Conservation (phyloP, 2,329 filamentous ascomycete species). For the Alternaria solani region DNA sequence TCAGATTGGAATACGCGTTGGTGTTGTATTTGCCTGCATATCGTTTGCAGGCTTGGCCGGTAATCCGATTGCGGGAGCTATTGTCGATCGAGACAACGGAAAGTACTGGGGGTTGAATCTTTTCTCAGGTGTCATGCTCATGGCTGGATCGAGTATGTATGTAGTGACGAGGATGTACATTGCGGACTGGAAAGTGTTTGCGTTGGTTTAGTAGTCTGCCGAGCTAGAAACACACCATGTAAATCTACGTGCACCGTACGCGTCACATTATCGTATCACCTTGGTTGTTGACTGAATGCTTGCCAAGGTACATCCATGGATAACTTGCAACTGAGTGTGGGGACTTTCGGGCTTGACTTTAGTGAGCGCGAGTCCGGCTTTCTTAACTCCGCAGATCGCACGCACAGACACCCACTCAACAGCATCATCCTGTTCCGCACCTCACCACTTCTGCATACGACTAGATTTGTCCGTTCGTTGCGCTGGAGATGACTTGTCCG, state of each 20-base stretch:
- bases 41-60: constrained; percentile 59
- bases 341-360: too few species aligned
- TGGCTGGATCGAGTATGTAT: constrained; percentile 52
- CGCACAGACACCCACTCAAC: background rate
- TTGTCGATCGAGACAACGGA: constrained; percentile 62
- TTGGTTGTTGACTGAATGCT: background rate
- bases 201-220: background rate
- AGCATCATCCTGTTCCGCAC: background rate
- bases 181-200: constrained; percentile 33
- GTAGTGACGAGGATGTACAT: constrained; percentile 38
- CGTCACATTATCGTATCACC: background rate
- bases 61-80: constrained; percentile 57
- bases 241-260: background rate
- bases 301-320: background rate
- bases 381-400: background rate
- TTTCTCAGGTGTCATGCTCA: constrained; percentile 67
- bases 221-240: background rate
- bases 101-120: constrained; percentile 68
- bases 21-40: constrained; percentile 58
- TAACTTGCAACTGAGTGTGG: background rate
- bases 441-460: background rate
- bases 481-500: background rate
- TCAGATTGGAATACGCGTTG: constrained; percentile 65
- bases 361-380: background rate
- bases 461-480: background rate